A percentile compares a stretch with the other conserved stretches of the same genome.
These are phyloP conservation scores for Erodium maritimum DNA, from an alignment of 345 rosid genomes.

Conservation along the genomic window DNA sequence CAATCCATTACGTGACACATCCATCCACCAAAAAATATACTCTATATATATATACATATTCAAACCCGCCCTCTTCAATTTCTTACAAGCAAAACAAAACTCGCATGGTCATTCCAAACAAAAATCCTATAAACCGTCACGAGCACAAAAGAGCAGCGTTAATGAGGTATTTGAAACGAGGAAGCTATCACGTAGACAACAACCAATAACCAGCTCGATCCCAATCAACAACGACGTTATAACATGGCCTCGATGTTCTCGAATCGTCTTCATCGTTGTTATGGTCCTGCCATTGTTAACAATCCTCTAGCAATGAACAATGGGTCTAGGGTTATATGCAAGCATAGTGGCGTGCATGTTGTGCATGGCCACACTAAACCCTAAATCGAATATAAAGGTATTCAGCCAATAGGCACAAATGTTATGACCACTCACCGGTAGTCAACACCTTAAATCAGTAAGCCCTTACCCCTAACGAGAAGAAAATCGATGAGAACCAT, in stretches of 20 bases:
- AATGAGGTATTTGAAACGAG: background rate
- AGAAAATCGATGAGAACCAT: too few species aligned
- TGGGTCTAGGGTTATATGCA: background rate
- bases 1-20: background rate
- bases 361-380: too few species aligned
- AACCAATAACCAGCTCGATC: background rate
- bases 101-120: background rate
- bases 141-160: too few species aligned
- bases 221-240: background rate
- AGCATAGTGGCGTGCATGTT: background rate
- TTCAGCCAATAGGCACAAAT: too few species aligned
- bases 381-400: too few species aligned
- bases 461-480: too few species aligned
- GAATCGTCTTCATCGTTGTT: background rate
- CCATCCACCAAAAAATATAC: background rate
- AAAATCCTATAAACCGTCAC: background rate
- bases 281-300: background rate
- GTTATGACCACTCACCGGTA: too few species aligned
- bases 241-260: too few species aligned
- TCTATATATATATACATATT: too few species aligned
- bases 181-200: background rate
- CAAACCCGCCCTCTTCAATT: background rate
- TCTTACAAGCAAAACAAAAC: background rate
- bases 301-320: background rate
- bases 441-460: too few species aligned